Base-by-base conservation (phyloP, 805 yeast species). In the Candida montana region DNA sequence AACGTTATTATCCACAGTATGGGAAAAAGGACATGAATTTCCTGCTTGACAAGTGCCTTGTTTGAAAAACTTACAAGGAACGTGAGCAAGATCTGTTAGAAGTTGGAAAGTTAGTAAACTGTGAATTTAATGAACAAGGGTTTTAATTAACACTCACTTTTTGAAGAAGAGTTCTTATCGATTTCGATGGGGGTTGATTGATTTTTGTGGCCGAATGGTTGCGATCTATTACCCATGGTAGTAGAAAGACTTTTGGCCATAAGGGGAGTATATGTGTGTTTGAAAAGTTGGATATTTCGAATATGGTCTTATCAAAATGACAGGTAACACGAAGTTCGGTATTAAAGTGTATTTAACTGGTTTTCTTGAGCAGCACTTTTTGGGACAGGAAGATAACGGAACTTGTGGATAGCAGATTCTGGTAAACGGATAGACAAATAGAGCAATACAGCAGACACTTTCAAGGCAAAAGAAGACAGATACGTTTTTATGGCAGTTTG, bases 21-120 rank as follows among this genome's bases (percentile, higher is more conserved):
- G 99, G 27, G 93, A 81, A 59, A 91, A 91, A 2, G 96, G 96
- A 61, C 99, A 91, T 1, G 91, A 71, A 39, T 68, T 71, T 11
- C 98, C 98, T 1, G 98, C 98, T 62, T 90, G 97, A 62, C 99
- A 91, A 15, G 85, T 78, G 1, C 98, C 97, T 61, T 90, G 96
- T 44, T 77, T 72, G 62, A 72, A 91, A 68, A 91, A 91, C 66
- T 91, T 91, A 63, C 99, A 91, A 3, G 99, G 99, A 24, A 91
- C 98, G 62, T 91, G 99, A 35, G 95, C 81, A 35, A 87, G 73
- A 55, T 84, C 88, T 67, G 65, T 63, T 36, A 11, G n/a, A n/a
- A n/a, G n/a, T n/a, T 7, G 10, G 10, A 24, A 38, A 35, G 46
- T 44, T 48, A 55, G 55, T 58, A 55, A 23, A 7, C 26, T 23